phyloP scores from a whole-genome alignment of 768 basidiomycete genomes.

The Bullera alba region DNA sequence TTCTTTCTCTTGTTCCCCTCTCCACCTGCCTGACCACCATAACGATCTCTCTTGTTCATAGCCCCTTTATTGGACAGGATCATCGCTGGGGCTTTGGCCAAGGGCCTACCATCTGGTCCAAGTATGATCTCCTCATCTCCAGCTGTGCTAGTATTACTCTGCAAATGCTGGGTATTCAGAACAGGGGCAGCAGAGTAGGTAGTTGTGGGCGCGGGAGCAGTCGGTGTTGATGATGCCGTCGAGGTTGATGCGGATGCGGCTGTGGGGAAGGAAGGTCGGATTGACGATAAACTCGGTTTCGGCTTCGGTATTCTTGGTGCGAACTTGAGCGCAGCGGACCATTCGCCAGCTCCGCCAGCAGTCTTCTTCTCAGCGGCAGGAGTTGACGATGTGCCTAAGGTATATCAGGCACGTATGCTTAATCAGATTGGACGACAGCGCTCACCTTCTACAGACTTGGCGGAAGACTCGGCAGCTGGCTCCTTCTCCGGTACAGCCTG shows the following conservation, averaged over 20 bases:
- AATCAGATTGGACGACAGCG: no score
- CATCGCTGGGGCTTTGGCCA: slow-evolving; percentile 42
- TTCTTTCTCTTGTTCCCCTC: slow-evolving; percentile 31
- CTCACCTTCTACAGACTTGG: no score
- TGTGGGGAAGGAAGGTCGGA: slow-evolving; percentile 9
- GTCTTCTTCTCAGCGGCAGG: neutral
- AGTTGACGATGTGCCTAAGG: neutral
- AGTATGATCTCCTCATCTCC: slow-evolving; percentile 8
- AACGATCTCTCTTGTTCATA: neutral
- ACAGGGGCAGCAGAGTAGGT: slow-evolving; percentile 4
- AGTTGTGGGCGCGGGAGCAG: slow-evolving; percentile 1
- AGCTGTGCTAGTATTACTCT: neutral
- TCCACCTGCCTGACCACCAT: slow-evolving; percentile 2
- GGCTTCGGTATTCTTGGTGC: slow-evolving; percentile 36
- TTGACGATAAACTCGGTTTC: slow-evolving; percentile 14
- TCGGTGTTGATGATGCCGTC: neutral
- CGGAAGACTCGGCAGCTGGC: no score
- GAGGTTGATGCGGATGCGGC: slow-evolving; percentile 1
- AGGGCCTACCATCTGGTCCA: slow-evolving; percentile 34
- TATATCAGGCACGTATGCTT: no score
- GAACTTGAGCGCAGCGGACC: slow-evolving; percentile 40
- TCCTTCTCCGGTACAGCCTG: neutral
- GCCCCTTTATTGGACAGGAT: slow-evolving; percentile 19
- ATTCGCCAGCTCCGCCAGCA: slow-evolving; percentile 14
- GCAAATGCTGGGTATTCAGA: neutral